These are phyloP conservation scores for Capniomyces stellatus DNA, from an alignment of 371 early-diverging fungal genomes.

Conservation along the genomic window DNA sequence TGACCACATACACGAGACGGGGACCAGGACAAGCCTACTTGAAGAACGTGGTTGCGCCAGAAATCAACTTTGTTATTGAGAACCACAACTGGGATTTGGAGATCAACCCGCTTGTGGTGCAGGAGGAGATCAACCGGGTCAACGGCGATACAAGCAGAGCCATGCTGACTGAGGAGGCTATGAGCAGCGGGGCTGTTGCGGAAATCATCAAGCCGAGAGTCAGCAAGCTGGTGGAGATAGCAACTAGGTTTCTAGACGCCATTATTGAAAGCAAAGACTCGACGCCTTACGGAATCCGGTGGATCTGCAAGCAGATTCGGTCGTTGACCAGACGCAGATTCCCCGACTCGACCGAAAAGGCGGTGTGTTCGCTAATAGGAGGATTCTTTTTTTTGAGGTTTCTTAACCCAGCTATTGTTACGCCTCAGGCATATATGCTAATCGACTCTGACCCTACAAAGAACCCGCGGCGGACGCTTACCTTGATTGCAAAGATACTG, in stretches of 20 bases:
- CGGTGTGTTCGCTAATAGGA: constrained; percentile 85
- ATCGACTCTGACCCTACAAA: constrained; percentile 63
- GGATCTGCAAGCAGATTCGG: constrained; percentile 95
- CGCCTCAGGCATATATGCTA: constrained; percentile 85
- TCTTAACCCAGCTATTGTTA: constrained; percentile 91
- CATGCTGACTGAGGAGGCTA: constrained; percentile 62
- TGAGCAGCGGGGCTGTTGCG: constrained; percentile 55
- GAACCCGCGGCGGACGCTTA: constrained; percentile 70
- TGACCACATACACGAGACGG: constrained; percentile 87
- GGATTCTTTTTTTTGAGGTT: constrained; percentile 95
- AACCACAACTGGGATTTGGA: constrained; percentile 62
- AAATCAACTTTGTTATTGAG: constrained; percentile 58
- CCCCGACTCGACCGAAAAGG: constrained; percentile 71
- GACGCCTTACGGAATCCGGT: constrained; percentile 92
- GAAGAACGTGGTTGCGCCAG: constrained; percentile 64
- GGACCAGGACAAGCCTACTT: constrained; percentile 87
- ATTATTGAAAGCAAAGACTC: constrained; percentile 60
- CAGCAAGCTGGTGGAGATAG: constrained; percentile 64
- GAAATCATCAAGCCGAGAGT: constrained; percentile 68
- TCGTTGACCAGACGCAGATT: constrained; percentile 72
- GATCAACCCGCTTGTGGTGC: constrained; percentile 78
- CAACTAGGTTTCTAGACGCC: constrained; percentile 59
- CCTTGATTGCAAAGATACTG: constrained; percentile 81
- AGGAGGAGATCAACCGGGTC: constrained; percentile 57
- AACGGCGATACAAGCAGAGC: constrained; percentile 33